Evolutionary conservation across 805 yeast genomes (phyloP).

Genomic region (Candida maltosa): DNA sequence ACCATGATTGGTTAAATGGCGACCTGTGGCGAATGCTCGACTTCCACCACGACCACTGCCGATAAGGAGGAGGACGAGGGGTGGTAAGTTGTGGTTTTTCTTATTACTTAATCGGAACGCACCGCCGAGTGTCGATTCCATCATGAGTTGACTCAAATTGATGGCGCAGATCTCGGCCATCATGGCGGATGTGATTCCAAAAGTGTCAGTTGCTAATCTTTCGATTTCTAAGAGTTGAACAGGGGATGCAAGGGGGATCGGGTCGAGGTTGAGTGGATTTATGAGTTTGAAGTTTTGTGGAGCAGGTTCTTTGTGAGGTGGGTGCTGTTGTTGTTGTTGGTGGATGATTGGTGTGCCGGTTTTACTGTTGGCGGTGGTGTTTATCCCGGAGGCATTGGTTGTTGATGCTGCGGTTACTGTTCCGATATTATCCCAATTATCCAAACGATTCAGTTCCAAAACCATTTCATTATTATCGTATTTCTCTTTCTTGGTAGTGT

Average conservation of each 20-base stretch:
- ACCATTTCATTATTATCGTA: slow-evolving; percentile 76
- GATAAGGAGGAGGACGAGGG: slow-evolving; percentile 64
- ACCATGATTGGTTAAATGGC: slow-evolving; percentile 74
- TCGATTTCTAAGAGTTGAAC: slow-evolving; percentile 78
- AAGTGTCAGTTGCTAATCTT: slow-evolving; percentile 47
- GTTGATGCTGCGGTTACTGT: slow-evolving; percentile 5
- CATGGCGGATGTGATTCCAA: slow-evolving; percentile 45
- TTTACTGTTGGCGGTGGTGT: slow-evolving; percentile 8
- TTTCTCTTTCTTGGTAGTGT: slow-evolving; percentile 37
- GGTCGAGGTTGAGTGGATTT: slow-evolving; percentile 17
- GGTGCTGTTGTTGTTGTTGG: not conserved
- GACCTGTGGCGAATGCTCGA: slow-evolving; percentile 73
- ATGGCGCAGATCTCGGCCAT: slow-evolving; percentile 68
- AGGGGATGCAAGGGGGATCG: slow-evolving; percentile 67
- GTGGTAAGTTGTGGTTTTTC: slow-evolving; percentile 74
- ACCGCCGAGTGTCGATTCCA: slow-evolving; percentile 64
- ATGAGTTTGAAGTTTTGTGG: slow-evolving; percentile 15
- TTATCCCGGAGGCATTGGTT: slow-evolving; percentile 14
- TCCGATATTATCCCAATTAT: slow-evolving; percentile 54
- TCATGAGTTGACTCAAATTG: slow-evolving; percentile 57
- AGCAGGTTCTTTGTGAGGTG: slow-evolving; percentile 1
- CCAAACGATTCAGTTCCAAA: slow-evolving; percentile 38
- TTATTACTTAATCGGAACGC: slow-evolving; percentile 53
- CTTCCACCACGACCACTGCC: slow-evolving; percentile 78
- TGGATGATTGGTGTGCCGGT: not conserved